Evolutionary conservation across 2,329 filamentous ascomycete genomes (phyloP).

Genomic region (Talaromyces sp.): DNA sequence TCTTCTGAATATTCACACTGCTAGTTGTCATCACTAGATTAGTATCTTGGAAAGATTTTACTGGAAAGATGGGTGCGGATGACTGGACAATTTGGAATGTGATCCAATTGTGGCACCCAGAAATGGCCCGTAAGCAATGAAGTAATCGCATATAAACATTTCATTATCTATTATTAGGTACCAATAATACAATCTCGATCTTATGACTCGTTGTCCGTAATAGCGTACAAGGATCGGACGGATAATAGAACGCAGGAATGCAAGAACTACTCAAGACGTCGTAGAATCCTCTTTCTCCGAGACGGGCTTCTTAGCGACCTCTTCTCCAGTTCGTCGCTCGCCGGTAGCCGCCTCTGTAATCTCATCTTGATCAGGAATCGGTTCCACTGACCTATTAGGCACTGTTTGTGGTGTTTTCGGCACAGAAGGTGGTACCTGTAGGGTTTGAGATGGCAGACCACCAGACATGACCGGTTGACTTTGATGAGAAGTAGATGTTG

Average conservation of each 20-base stretch:
- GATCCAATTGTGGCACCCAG: not conserved
- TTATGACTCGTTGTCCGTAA: not conserved
- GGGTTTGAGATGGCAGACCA: not conserved
- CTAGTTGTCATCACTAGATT: slow-evolving; percentile 25
- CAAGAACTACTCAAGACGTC: not conserved
- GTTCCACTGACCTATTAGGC: not conserved
- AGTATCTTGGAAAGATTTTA: slow-evolving; percentile 22
- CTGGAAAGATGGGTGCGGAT: slow-evolving; percentile 23
- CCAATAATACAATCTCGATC: not conserved
- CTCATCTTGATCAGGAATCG: slow-evolving; percentile 11
- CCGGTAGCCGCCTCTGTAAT: not conserved
- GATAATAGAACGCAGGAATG: not conserved
- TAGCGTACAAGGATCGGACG: not conserved
- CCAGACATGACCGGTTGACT: slow-evolving; percentile 2
- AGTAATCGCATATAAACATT: not conserved
- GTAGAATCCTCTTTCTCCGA: not conserved
- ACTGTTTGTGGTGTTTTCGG: not conserved
- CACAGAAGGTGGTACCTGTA: not conserved
- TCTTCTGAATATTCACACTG: slow-evolving; percentile 26
- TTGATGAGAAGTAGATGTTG: not conserved
- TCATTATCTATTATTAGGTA: not conserved
- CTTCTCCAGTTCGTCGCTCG: not conserved
- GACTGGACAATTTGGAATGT: slow-evolving; percentile 25
- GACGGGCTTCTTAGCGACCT: not conserved
- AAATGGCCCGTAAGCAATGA: not conserved